phyloP scores from a whole-genome alignment of 352 stramenopile genomes.

The Phytophthora hibernalis region DNA sequence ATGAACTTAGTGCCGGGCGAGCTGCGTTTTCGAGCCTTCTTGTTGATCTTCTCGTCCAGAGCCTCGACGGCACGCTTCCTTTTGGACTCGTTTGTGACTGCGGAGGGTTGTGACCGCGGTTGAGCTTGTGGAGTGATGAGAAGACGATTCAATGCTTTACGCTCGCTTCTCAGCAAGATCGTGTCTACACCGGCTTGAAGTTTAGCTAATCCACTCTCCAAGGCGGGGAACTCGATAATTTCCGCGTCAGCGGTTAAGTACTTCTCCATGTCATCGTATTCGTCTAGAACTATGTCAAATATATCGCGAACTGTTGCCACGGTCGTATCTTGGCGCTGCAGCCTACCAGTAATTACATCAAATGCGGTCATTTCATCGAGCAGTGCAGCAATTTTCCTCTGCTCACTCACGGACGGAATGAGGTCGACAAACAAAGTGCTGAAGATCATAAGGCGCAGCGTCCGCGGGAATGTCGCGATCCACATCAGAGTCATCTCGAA shows the following conservation, averaged over 20 bases:
- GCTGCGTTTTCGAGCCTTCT: background rate
- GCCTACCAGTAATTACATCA: slow-evolving; percentile 8
- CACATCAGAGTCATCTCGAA: too few species aligned
- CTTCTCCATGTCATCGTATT: slow-evolving; percentile 7
- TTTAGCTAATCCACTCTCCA: slow-evolving; percentile 4
- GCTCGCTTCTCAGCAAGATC: background rate
- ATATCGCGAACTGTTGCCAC: slow-evolving; percentile 11
- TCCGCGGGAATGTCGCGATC: too few species aligned
- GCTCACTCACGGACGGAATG: too few species aligned
- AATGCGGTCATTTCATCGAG: slow-evolving; percentile 5
- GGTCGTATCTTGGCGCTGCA: slow-evolving; percentile 11
- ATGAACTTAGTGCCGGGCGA: slow-evolving; percentile 4
- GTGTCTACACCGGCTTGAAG: background rate
- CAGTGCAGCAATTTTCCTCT: too few species aligned
- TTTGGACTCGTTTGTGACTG: slow-evolving; percentile 1
- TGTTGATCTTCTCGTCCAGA: background rate
- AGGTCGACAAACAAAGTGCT: too few species aligned
- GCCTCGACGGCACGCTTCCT: background rate
- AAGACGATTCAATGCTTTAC: background rate
- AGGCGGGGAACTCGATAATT: slow-evolving; percentile 1
- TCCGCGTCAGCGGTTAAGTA: slow-evolving; percentile 4
- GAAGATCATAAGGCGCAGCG: too few species aligned
- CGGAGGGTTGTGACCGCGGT: too few species aligned
- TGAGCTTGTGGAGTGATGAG: too few species aligned
- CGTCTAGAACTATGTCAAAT: slow-evolving; percentile 11